Evolutionary conservation across 2,329 filamentous ascomycete species (phyloP).

Genomic region (Raffaelea albimanens): DNA sequence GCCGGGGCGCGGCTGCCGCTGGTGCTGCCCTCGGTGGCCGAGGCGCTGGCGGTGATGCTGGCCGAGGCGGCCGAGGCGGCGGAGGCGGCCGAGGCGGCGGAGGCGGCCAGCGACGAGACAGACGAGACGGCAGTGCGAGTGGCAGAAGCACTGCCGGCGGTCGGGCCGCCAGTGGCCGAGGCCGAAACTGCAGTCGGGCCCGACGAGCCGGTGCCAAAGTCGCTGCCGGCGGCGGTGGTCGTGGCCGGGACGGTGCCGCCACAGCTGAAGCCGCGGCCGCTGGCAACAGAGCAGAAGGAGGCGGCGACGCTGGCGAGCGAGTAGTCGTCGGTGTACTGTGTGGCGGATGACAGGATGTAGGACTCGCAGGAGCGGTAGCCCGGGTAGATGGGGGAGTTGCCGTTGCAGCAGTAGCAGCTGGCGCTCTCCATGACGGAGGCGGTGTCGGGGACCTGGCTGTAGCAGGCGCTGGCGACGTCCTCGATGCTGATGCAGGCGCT

Average conservation of each 20-base stretch:
- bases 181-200: not conserved
- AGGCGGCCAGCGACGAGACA: no score
- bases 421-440: constrained; percentile 5
- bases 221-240: constrained; percentile 2
- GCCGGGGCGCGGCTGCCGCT: constrained; percentile 7
- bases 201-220: not conserved
- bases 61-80: constrained; percentile 4
- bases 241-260: not conserved
- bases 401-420: constrained; percentile 18
- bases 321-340: constrained; percentile 8
- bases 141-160: not conserved
- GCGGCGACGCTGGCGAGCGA: constrained; percentile 4
- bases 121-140: not conserved
- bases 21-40: not conserved
- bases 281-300: constrained; percentile 4
- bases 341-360: constrained; percentile 12
- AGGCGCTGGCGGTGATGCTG: not conserved
- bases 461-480: constrained; percentile 11
- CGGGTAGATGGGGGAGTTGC: constrained; percentile 5
- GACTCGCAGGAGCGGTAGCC: constrained; percentile 16
- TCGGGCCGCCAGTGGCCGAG: not conserved
- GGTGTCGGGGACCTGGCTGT: constrained; percentile 5
- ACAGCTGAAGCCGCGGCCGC: constrained; percentile 7
- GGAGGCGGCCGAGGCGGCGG: not conserved
- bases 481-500: constrained; percentile 13